Evolutionary conservation across 805 yeast genomes (phyloP).

Genomic region (Pichia kluyveri): DNA sequence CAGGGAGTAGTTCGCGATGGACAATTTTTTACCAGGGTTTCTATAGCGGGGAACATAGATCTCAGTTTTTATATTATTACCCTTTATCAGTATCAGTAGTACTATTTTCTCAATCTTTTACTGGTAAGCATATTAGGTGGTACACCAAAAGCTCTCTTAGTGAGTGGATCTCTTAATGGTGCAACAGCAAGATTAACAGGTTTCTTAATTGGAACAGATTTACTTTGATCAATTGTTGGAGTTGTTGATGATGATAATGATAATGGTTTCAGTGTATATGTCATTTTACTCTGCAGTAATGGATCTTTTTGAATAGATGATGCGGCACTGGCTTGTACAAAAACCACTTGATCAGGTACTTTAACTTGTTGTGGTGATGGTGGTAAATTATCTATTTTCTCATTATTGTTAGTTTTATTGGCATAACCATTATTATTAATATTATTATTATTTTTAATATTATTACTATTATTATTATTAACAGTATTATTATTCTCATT

Average conservation of each 20-base stretch:
- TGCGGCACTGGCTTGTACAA: constrained; percentile 62
- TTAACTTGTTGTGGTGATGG: no score
- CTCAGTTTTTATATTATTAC: no score
- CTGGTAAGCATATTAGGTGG: constrained; percentile 15
- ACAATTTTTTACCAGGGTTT: no score
- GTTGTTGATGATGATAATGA: constrained; percentile 37
- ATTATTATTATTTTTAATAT: neutral
- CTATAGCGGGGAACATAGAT: no score
- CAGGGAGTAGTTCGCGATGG: no score
- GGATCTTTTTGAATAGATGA: constrained; percentile 41
- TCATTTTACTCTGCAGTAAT: constrained; percentile 28
- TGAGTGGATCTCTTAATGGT: neutral
- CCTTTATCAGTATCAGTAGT: no score
- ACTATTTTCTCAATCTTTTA: constrained; percentile 16
- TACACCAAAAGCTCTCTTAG: constrained; percentile 19
- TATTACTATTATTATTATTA: neutral
- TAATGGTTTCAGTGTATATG: constrained; percentile 51
- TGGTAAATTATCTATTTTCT: neutral
- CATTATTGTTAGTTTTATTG: neutral
- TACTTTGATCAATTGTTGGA: neutral
- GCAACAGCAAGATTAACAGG: neutral
- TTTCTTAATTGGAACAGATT: neutral
- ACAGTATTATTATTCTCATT: constrained; percentile 13
- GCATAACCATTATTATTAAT: constrained; percentile 6
- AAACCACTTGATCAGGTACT: constrained; percentile 24